Evolutionary conservation across 2,329 filamentous ascomycete genomes (phyloP).

Genomic region (Diplodia intermedia): DNA sequence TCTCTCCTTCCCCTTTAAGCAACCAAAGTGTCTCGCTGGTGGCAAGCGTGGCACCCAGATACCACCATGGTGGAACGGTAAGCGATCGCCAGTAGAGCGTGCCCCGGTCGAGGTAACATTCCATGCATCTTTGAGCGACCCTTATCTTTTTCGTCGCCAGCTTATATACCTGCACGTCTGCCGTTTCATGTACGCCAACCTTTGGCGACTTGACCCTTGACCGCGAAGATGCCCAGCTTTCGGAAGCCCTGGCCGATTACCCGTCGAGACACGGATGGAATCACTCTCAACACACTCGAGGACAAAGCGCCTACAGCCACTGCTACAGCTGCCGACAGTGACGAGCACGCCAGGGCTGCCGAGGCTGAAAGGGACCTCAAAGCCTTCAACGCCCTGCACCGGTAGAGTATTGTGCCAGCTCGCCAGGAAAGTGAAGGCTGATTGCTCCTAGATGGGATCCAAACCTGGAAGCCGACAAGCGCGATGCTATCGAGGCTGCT

Average conservation of each 20-base stretch:
- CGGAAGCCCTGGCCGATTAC: slow-evolving; percentile 23
- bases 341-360: slow-evolving; percentile 5
- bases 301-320: slow-evolving; percentile 14
- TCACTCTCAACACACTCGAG: slow-evolving; percentile 15
- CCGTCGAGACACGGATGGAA: slow-evolving; percentile 18
- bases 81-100: background rate
- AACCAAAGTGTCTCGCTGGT: background rate
- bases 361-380: slow-evolving; percentile 27
- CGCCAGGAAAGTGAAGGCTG: background rate
- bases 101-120: slow-evolving; percentile 26
- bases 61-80: background rate
- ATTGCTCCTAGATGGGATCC: slow-evolving; percentile 28
- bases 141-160: background rate
- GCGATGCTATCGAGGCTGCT: slow-evolving; percentile 33
- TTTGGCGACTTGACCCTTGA: background rate
- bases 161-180: slow-evolving; percentile 9
- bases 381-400: slow-evolving; percentile 26
- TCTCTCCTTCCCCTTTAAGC: slow-evolving; percentile 16
- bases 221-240: slow-evolving; percentile 23
- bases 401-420: background rate
- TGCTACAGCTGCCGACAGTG: background rate
- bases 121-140: background rate
- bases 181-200: background rate
- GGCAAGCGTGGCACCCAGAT: background rate
- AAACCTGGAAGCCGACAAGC: slow-evolving; percentile 32